A percentile compares a stretch with the other conserved stretches of the same genome.
Conservation (phyloP, 2,329 filamentous ascomycete species). For the Fusarium sp. region DNA sequence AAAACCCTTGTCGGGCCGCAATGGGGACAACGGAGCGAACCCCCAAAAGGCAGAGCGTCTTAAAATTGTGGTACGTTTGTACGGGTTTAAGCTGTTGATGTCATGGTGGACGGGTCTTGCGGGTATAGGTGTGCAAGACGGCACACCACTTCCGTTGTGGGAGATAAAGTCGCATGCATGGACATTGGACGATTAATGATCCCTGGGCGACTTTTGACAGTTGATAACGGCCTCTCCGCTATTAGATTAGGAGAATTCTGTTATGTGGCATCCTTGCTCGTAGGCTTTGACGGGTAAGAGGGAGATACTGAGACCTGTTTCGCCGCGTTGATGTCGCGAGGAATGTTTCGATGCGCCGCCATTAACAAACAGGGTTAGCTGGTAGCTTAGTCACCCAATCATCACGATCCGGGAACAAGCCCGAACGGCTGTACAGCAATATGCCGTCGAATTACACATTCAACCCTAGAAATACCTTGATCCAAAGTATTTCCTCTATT, state of each 20-base stretch:
- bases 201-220: background rate
- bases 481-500: background rate
- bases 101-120: constrained; percentile 21
- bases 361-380: background rate
- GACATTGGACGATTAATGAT: constrained; percentile 14
- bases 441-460: background rate
- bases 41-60: constrained; percentile 26
- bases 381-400: constrained; percentile 4
- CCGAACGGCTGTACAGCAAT: too few species aligned
- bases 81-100: constrained; percentile 30
- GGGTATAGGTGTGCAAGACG: constrained; percentile 16
- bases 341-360: constrained; percentile 4
- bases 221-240: constrained; percentile 3
- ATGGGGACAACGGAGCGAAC: constrained; percentile 32
- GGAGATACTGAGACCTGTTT: background rate
- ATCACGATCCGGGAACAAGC: background rate
- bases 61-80: constrained; percentile 33
- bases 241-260: background rate
- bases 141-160: constrained; percentile 29
- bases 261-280: background rate
- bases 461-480: background rate
- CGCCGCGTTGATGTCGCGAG: background rate
- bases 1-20: constrained; percentile 36
- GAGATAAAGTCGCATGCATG: constrained; percentile 33
- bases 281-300: background rate